Evolutionary conservation across 306 rosid species (phyloP).

Genomic region (Crotalaria pallida): DNA sequence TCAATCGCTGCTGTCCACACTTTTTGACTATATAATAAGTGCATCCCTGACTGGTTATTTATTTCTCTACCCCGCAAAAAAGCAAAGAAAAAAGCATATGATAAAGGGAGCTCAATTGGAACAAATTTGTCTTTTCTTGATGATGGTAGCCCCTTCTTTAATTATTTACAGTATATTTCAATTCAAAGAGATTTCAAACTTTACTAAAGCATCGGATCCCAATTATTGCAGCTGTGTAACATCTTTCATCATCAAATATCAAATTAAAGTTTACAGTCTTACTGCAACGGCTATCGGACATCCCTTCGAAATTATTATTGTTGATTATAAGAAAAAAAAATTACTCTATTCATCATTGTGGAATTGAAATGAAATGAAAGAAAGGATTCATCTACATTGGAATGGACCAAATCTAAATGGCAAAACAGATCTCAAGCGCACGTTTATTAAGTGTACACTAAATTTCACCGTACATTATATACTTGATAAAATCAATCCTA

Average conservation of each 20-base stretch:
- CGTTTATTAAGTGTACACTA: neutral
- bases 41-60: neutral
- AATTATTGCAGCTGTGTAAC: constrained; percentile 31
- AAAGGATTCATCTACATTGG: neutral
- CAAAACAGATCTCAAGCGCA: neutral
- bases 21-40: neutral
- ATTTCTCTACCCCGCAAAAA: neutral
- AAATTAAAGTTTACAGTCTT: constrained; percentile 12
- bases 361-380: neutral
- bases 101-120: neutral
- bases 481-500: too few relatives aligned
- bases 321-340: too few relatives aligned
- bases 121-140: constrained; percentile 20
- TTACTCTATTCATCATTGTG: constrained; percentile 21
- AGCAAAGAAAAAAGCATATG: neutral
- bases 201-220: constrained; percentile 26
- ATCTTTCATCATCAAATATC: constrained; percentile 21
- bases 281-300: constrained; percentile 25
- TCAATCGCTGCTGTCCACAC: constrained; percentile 20
- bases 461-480: neutral
- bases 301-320: too few relatives aligned
- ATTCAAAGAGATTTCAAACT: neutral
- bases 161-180: neutral
- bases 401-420: neutral
- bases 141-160: neutral